These are phyloP conservation scores for Penicillium canariense DNA, from an alignment of 495 filamentous ascomycete genomes.

Conservation along the genomic window DNA sequence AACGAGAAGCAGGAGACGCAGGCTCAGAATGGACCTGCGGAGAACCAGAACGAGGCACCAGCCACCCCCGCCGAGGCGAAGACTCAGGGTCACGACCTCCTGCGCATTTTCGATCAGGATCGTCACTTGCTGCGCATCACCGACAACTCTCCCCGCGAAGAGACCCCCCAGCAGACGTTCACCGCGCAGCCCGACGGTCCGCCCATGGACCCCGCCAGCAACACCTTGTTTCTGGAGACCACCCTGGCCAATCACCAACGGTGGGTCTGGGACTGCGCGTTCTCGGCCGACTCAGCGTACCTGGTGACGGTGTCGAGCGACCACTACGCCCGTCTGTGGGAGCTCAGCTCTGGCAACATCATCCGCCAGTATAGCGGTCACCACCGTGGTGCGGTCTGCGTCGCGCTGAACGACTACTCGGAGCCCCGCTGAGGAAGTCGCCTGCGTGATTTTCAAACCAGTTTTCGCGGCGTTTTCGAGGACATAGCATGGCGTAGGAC, in stretches of 20 bases:
- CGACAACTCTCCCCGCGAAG: constrained; percentile 23
- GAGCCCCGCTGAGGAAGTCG: constrained; percentile 53
- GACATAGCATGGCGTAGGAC: constrained; percentile 2
- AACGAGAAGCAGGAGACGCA: constrained; percentile 25
- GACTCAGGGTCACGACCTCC: constrained; percentile 20
- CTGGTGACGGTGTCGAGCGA: constrained; percentile 97
- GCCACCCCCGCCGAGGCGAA: constrained; percentile 19
- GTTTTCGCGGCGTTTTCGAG: constrained; percentile 6
- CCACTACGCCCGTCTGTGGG: constrained; percentile 97
- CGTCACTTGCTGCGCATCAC: constrained; percentile 28
- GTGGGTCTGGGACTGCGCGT: constrained; percentile 99
- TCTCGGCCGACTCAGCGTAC: constrained; percentile 94
- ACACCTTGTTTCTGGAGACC: constrained; percentile 77
- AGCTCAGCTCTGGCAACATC: constrained; percentile 77
- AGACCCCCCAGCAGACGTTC: constrained; percentile 37
- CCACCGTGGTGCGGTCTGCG: constrained; percentile 91
- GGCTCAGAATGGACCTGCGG: constrained; percentile 12
- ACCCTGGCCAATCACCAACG: constrained; percentile 92
- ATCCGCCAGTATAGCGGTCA: constrained; percentile 98
- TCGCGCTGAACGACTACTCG: constrained; percentile 95
- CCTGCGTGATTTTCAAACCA: not conserved
- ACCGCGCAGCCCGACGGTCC: constrained; percentile 45
- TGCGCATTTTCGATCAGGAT: constrained; percentile 30
- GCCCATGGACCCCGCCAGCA: constrained; percentile 41
- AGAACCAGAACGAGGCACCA: constrained; percentile 17